phyloP scores from a whole-genome alignment of 768 basidiomycete genomes.

The Pleurotus cornucopiae region DNA sequence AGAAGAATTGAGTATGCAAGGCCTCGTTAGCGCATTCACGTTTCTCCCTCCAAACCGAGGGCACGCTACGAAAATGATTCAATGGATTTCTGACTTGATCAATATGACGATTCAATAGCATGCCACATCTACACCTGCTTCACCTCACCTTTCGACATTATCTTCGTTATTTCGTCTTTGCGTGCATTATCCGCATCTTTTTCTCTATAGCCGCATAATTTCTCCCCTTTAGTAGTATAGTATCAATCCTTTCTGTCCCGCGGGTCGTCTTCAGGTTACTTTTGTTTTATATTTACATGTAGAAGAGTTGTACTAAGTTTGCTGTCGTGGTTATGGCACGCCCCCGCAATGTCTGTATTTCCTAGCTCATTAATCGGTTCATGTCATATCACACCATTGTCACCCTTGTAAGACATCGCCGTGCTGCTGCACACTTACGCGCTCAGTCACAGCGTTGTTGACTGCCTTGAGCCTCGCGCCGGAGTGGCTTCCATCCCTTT shows the following conservation, averaged over 20 bases:
- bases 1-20: conserved; percentile 71
- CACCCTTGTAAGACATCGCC: not conserved
- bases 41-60: conserved; percentile 57
- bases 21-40: conserved; percentile 66
- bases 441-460: not conserved
- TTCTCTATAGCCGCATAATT: not conserved
- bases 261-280: not conserved
- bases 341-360: not conserved
- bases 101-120: conserved; percentile 42
- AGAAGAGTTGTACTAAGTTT: not conserved
- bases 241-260: not conserved
- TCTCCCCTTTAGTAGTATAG: not conserved
- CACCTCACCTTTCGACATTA: not conserved
- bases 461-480: not conserved
- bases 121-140: not conserved
- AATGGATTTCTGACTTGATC: conserved; percentile 69
- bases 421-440: not conserved
- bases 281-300: not conserved
- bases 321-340: not conserved
- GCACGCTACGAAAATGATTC: conserved; percentile 60
- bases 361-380: not conserved
- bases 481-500: not conserved
- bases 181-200: not conserved
- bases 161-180: not conserved
- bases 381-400: not conserved